A percentile compares a stretch with the other conserved stretches of the same genome.
Conservation (phyloP, 2,329 filamentous ascomycete species). For the Aspergillus neoniger region DNA sequence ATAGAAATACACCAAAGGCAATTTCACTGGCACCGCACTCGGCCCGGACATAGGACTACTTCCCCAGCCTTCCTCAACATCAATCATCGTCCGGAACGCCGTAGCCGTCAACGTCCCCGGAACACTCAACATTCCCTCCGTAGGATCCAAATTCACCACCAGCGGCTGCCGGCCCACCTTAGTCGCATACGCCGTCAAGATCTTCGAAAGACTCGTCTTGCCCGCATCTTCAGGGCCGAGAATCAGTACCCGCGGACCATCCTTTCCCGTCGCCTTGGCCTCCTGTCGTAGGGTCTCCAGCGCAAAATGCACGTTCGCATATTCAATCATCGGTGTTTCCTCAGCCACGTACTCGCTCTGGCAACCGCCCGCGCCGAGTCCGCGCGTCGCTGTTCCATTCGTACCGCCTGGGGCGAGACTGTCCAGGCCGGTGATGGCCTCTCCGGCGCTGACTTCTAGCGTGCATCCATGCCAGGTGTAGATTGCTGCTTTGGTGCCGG, state of each 20-base stretch:
- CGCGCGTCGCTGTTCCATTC: conserved; percentile 25
- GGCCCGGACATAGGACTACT: conserved; percentile 88
- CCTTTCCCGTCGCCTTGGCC: conserved; percentile 51
- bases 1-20: conserved; percentile 88
- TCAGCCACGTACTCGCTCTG: conserved; percentile 70
- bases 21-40: conserved; percentile 82
- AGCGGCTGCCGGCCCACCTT: conserved; percentile 73
- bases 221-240: conserved; percentile 76
- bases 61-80: conserved; percentile 87
- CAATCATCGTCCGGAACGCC: conserved; percentile 84
- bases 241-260: conserved; percentile 81
- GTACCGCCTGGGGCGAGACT: conserved; percentile 29
- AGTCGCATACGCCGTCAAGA: conserved; percentile 76
- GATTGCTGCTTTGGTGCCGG: conserved; percentile 80
- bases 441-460: conserved; percentile 70
- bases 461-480: conserved; percentile 90
- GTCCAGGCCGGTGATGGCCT: conserved; percentile 46
- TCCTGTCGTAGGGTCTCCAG: conserved; percentile 71
- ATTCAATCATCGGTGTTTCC: conserved; percentile 77
- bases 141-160: conserved; percentile 81
- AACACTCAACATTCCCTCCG: conserved; percentile 74
- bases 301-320: conserved; percentile 85
- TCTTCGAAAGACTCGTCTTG: conserved; percentile 79
- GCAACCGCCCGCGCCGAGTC: conserved; percentile 59
- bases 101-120: conserved; percentile 82